These are phyloP conservation scores for Tulasnella sp. DNA, from an alignment of 768 basidiomycete genomes.

Conservation along the genomic window DNA sequence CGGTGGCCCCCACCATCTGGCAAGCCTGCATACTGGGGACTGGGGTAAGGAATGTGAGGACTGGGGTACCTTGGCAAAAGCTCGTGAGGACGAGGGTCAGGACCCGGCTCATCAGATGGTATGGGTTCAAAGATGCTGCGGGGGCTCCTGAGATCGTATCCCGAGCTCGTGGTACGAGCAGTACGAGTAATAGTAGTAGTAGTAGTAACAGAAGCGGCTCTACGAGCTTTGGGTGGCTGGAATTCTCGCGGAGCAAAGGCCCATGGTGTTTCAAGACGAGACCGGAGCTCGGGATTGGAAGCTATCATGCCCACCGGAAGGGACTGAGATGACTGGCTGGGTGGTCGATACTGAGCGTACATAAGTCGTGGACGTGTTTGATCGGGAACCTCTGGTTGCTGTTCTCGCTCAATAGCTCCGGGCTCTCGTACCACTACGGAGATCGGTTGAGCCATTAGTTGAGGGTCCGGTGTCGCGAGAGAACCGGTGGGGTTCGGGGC, in stretches of 20 bases:
- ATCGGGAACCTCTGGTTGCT: background rate
- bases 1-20: no score
- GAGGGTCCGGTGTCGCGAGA: background rate
- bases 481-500: background rate
- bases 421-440: background rate
- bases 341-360: background rate
- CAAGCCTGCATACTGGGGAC: background rate
- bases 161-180: background rate
- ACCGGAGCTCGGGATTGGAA: background rate
- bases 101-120: background rate
- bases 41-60: background rate
- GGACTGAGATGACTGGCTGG: background rate
- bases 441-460: background rate
- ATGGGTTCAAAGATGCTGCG: constrained; percentile 7
- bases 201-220: background rate
- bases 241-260: constrained; percentile 13
- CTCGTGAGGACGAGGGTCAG: no score
- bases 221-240: background rate
- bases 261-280: constrained; percentile 1
- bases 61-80: no score
- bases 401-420: background rate
- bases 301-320: background rate
- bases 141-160: background rate
- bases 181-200: no score
- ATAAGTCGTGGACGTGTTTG: background rate